Evolutionary conservation across 2,329 filamentous ascomycete species (phyloP), one percentile per base, ranked within the genome.

Genomic region (Aureobasidium subglaciale): DNA sequence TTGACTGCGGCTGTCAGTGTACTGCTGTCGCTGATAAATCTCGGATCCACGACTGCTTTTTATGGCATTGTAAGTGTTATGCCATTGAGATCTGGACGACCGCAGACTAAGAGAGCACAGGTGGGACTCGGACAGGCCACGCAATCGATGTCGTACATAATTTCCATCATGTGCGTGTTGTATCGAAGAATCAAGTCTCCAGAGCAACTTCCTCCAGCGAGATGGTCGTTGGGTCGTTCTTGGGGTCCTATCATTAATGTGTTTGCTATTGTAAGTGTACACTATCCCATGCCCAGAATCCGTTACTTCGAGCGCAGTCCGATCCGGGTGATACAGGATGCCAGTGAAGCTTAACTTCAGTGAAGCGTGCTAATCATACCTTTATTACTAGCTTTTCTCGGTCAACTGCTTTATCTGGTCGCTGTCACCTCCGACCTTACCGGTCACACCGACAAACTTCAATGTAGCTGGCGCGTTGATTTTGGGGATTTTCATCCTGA

Each of bases 1-100:
- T 41, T 63, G 10, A 52, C 56, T 1, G 49, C 38, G 8, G 37
- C 35, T 1, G 42, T 62, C 13, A 43, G 54, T 8, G 42, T 59
- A 2, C 34, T 60, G 11, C 55, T 63, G 11, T 56, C 54, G 1
- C 49, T 63, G 11, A 59, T 63, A 34, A 60, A 61, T 27, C 57
- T 64, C n/a, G 59, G 56, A 32, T 60, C 59, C 5, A 48, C 22
- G 1, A 41, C 55, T 10, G 58, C 57, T 4, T 61, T 61, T 22
- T 34, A 53, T 37, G 58, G 58, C 20, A 58, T 62, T 5, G 50
- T 54, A 5, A 25, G 50, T 35, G 6, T 24, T 16, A 22, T 11
- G 15, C 1, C 1, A 20, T 6, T 2, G 1, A 18, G 38, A 4
- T 7, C 11, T 34, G n/a, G n/a, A 4, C 2, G 11, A 34, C 7